phyloP scores from a whole-genome alignment of 371 early-diverging fungal genomes.

The Vairimorpha necatrix region DNA sequence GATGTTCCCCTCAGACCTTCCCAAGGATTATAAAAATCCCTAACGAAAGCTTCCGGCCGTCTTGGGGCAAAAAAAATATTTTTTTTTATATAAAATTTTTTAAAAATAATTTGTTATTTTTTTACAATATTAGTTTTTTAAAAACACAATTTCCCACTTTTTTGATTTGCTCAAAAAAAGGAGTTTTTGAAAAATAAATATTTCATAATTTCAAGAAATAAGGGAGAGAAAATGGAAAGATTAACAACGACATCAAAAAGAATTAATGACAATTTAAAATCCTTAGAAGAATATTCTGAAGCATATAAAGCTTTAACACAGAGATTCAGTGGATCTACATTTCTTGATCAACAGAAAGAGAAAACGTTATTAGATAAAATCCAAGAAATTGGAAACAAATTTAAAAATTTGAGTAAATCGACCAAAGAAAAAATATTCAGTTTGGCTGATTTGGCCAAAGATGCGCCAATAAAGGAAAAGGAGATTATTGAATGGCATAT shows the following conservation, averaged over 20 bases:
- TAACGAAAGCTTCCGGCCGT: constrained; percentile 12
- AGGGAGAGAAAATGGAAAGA: neutral
- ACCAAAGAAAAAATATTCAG: neutral
- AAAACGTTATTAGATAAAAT: neutral
- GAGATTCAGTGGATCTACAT: neutral
- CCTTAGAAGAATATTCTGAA: neutral
- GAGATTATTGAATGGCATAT: neutral
- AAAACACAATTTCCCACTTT: too few relatives aligned
- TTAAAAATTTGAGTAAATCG: neutral
- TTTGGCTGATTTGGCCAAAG: neutral
- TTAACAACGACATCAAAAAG: neutral
- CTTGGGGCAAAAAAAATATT: neutral
- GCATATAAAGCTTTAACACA: neutral
- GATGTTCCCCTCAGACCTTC: constrained; percentile 7
- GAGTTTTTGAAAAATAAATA: too few relatives aligned
- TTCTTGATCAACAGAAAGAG: neutral
- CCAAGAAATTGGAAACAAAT: constrained; percentile 7
- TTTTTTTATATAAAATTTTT: neutral
- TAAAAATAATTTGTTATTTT: neutral
- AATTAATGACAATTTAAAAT: neutral
- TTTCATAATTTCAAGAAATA: too few relatives aligned
- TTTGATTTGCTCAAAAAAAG: too few relatives aligned
- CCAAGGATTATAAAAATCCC: constrained; percentile 8
- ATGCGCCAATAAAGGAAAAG: neutral
- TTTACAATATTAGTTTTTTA: neutral